These are phyloP conservation scores for Bipolaris gigantea DNA, from an alignment of 2,329 filamentous ascomycete species.

Conservation along the genomic window DNA sequence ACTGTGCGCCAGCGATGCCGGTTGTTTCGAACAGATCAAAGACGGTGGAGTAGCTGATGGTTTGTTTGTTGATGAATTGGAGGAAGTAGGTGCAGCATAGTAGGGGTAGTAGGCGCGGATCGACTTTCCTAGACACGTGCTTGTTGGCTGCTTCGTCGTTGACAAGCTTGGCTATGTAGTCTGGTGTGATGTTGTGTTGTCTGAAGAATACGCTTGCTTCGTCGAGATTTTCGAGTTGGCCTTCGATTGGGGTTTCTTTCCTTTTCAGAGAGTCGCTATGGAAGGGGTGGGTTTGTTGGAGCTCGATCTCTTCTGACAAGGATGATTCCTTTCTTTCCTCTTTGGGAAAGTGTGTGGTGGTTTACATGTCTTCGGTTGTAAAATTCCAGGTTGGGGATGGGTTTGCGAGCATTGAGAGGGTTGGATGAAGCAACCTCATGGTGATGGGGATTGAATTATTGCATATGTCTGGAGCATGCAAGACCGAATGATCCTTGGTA, in stretches of 20 bases:
- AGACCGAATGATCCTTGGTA: background rate
- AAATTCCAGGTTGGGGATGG: background rate
- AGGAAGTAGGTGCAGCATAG: slow-evolving; percentile 55
- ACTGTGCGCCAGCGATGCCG: slow-evolving; percentile 52
- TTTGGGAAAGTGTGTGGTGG: background rate
- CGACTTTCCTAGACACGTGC: slow-evolving; percentile 51
- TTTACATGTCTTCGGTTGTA: background rate
- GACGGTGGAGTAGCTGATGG: slow-evolving; percentile 58
- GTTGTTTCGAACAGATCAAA: slow-evolving; percentile 59
- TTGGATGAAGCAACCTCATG: background rate
- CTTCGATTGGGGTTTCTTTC: slow-evolving; percentile 5
- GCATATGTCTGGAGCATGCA: background rate
- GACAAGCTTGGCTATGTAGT: slow-evolving; percentile 51
- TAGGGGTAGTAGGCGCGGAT: slow-evolving; percentile 55
- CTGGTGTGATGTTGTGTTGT: slow-evolving; percentile 51
- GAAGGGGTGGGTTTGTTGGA: background rate
- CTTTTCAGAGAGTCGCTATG: slow-evolving; percentile 1
- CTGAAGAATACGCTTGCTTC: slow-evolving; percentile 54
- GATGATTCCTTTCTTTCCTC: background rate
- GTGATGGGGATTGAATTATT: background rate
- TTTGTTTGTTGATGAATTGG: slow-evolving; percentile 61
- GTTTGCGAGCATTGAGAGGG: background rate
- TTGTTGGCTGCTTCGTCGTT: slow-evolving; percentile 45
- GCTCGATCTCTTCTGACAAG: slow-evolving; percentile 1
- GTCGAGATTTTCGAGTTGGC: slow-evolving; percentile 49